phyloP scores from a whole-genome alignment of 768 basidiomycete genomes.

The Panellus pusillus region DNA sequence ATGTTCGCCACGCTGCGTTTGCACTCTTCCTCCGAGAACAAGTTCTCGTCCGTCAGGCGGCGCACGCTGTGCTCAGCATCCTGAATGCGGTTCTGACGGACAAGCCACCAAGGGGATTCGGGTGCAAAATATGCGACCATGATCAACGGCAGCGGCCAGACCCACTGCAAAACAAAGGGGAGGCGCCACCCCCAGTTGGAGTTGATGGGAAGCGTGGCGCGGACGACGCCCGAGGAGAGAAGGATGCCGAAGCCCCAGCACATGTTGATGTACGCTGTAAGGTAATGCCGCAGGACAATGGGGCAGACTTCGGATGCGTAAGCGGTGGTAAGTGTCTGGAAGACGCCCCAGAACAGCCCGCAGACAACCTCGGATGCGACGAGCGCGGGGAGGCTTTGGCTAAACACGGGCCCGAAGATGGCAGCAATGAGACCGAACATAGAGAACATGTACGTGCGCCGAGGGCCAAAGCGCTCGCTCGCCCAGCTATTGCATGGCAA shows the following conservation, averaged over 20 bases:
- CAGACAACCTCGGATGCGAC: slow-evolving; percentile 19
- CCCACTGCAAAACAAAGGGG: slow-evolving; percentile 26
- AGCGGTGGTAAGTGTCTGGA: slow-evolving; percentile 26
- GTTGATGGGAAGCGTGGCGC: slow-evolving; percentile 20
- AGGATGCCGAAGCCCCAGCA: slow-evolving; percentile 26
- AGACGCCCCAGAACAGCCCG: slow-evolving; percentile 24
- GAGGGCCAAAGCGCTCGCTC: slow-evolving; percentile 23
- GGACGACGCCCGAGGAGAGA: slow-evolving; percentile 22
- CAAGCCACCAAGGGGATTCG: slow-evolving; percentile 25
- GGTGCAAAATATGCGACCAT: slow-evolving; percentile 21
- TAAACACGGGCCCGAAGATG: slow-evolving; percentile 20
- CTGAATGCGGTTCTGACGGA: slow-evolving; percentile 21
- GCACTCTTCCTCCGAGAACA: slow-evolving; percentile 20
- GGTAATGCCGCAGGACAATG: slow-evolving; percentile 23
- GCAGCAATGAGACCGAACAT: slow-evolving; percentile 20
- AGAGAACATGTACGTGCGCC: slow-evolving; percentile 20
- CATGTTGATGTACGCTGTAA: slow-evolving; percentile 27
- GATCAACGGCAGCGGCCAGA: slow-evolving; percentile 24
- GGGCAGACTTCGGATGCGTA: slow-evolving; percentile 27
- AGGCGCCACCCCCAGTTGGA: slow-evolving; percentile 27
- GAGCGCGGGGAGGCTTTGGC: slow-evolving; percentile 9
- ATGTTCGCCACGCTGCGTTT: slow-evolving; percentile 23
- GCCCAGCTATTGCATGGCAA: slow-evolving; percentile 9
- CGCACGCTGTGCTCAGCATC: slow-evolving; percentile 21
- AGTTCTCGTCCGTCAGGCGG: slow-evolving; percentile 18